Percentiles rank a stretch among this genome's conserved stretches.
Conservation (phyloP, 2,329 filamentous ascomycete species). For the Escovopsis sp. region DNA sequence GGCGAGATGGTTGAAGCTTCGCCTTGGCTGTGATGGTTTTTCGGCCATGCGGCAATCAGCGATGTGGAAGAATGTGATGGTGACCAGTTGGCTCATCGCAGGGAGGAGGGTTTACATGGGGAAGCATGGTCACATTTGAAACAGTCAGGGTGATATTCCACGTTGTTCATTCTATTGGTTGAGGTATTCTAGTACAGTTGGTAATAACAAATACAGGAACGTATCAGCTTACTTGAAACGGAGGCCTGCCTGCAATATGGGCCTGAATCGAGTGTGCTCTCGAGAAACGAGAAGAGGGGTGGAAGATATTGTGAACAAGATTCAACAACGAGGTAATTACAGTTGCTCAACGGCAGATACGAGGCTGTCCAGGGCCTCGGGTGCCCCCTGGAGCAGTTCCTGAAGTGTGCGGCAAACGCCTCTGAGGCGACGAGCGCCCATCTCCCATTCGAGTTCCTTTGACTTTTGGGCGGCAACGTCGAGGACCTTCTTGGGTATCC, state of each 20-base stretch:
- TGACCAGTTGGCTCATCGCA: no score
- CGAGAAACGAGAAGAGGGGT: no score
- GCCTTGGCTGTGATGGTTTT: no score
- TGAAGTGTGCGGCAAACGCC: conserved; percentile 29
- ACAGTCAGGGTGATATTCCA: neutral
- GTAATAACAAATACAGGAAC: neutral
- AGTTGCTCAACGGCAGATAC: conserved; percentile 45
- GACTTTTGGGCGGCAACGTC: conserved; percentile 72
- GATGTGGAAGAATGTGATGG: no score
- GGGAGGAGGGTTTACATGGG: neutral
- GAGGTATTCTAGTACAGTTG: conserved; percentile 1
- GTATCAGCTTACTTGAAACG: neutral
- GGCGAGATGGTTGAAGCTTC: no score
- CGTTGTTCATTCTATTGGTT: no score
- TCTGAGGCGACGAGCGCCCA: conserved; percentile 46
- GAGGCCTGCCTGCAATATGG: no score
- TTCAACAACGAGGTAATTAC: conserved; percentile 15
- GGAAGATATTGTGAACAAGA: no score
- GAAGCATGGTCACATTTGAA: neutral
- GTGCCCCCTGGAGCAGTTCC: conserved; percentile 22
- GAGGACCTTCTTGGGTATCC: conserved; percentile 61
- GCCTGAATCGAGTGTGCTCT: no score
- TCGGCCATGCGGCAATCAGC: no score
- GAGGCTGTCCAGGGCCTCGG: conserved; percentile 36
- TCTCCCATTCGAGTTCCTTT: conserved; percentile 60